Base-by-base conservation (phyloP, 768 basidiomycete species). In the Pulveroboletus sp. region DNA sequence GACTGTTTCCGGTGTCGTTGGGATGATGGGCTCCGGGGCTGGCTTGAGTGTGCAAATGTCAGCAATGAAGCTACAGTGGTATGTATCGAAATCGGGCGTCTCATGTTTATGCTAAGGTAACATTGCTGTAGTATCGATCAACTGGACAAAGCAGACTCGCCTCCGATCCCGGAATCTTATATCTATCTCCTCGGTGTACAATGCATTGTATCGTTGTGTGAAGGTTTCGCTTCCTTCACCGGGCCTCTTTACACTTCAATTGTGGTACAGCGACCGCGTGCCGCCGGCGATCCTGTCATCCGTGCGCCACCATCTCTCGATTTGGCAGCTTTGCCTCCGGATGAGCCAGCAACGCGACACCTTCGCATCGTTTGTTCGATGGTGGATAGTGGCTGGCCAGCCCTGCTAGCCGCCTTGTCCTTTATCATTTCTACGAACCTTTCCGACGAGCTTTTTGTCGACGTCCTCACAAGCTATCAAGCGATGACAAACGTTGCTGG, bases 121-220 rank as follows among this genome's bases (percentile, higher is more conserved):
- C n/a, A 10, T 20, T 33, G 8, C 2, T 16, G 5, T 58, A 97
- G 94, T 64, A 97, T 99, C 57, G 95, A 99, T 64, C 97, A 98
- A 66, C 81, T 97, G 12, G 95, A 99, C 72, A 99, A 99, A 67
- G 88, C 92, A 0, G 97, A 99, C 57, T 83, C 94, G 0, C 97
- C 97, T 0, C 76, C 82, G 0, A 94, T 97, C 45, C 95, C 97
- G 0, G 97, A 99, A 50, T 78, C 88, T 4, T 97, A 99, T 64
- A 79, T 95, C 53, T 95, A 94, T 62, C 85, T 99, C 8, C 79
- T 99, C 2, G 90, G 84, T 1, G 79, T 97, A 0, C 94, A 97
- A 59, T 94, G 88, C 60, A 76, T 97, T 9, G 78, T 87, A 24
- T 84, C 90, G 0, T 71, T 99, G 2, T 91, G 87, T 51, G 91